Base-by-base conservation (phyloP, 1,284 basidiomycete genomes). In the Mycena citricolor region DNA sequence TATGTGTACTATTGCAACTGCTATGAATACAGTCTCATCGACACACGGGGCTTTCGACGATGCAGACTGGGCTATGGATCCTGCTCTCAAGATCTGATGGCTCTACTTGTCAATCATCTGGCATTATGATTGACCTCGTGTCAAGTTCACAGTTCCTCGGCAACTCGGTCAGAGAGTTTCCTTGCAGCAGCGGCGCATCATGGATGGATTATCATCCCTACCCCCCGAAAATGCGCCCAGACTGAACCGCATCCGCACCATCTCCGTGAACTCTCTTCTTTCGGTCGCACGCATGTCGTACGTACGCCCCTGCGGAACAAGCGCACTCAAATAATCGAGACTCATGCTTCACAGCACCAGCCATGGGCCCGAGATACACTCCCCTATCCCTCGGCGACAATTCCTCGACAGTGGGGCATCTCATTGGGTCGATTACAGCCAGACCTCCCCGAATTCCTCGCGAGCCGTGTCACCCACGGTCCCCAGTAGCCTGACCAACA, bases 311-410 rank as follows among this genome's bases (percentile, higher is more conserved):
- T n/a, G n/a, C n/a, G n/a, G n/a, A 11, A 5, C 31, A 39, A 10
- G 2, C 16, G 8, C 29, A 29, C 6, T 23, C 12, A 13, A 22
- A 22, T 19, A 14, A 31, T 45, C 13, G 44, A 30, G 7, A 16
- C 30, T 5, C 16, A 14, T 16, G 48, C 45, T 17, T n/a, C 34
- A 24, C 50, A 54, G 12, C 42, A 49, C 17, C 47, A 49, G 31
- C 14, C 26, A 12, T 12, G 24, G 54, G 28, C 58, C 68, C 2
- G 68, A 77, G 54, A 82, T 83, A 35, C 60, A 77, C 31, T 70
- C 81, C 1, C 81, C 81, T 0, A 70, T 71, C 25, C 81, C 81
- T 16, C 72, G 73, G 11, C 66, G 78, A 25, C 76, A 81, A 54
- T 64, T 78, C 36, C 62, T 80, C 12, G 74, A 81, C 43, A 69